Percentiles rank a stretch among this genome's conserved stretches.
phyloP scores from a whole-genome alignment of 225 moss, liverwort and hornwort species.

The Marchantia polymorpha region DNA sequence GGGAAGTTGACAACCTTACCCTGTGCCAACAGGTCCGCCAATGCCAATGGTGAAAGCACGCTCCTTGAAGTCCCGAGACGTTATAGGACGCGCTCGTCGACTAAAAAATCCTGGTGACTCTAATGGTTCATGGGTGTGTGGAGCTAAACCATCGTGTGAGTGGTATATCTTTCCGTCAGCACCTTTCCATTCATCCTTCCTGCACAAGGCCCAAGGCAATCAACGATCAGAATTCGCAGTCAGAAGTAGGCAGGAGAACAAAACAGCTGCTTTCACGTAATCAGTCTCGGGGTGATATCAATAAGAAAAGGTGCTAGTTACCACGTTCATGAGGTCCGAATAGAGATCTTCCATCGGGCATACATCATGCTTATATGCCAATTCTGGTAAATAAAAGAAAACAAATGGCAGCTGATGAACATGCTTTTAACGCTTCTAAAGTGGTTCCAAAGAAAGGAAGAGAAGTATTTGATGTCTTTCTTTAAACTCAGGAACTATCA shows the following conservation, averaged over 20 bases:
- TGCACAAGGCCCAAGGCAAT: neutral
- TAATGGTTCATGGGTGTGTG: conserved; percentile 89
- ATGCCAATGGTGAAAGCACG: conserved; percentile 93
- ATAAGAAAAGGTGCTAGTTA: neutral
- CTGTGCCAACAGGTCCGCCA: conserved; percentile 94
- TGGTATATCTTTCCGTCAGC: conserved; percentile 56
- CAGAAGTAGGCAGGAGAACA: neutral
- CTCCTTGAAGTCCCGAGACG: conserved; percentile 59
- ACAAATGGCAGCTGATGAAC: neutral
- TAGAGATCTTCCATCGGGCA: neutral
- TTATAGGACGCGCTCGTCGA: conserved; percentile 75
- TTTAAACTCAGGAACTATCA: too few relatives aligned
- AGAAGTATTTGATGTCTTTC: too few relatives aligned
- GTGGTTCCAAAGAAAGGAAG: too few relatives aligned
- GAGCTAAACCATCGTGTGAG: conserved; percentile 89
- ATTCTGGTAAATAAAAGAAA: neutral
- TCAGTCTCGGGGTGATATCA: neutral
- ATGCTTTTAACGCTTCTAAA: too few relatives aligned
- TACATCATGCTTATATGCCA: neutral
- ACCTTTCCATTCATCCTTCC: conserved; percentile 22
- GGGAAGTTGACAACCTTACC: conserved; percentile 34
- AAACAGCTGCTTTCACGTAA: neutral
- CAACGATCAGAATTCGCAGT: neutral
- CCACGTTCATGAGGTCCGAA: neutral
- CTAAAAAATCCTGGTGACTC: conserved; percentile 94